Conservation (phyloP, 352 stramenopile genomes). For the Aphanomyces euteiches region DNA sequence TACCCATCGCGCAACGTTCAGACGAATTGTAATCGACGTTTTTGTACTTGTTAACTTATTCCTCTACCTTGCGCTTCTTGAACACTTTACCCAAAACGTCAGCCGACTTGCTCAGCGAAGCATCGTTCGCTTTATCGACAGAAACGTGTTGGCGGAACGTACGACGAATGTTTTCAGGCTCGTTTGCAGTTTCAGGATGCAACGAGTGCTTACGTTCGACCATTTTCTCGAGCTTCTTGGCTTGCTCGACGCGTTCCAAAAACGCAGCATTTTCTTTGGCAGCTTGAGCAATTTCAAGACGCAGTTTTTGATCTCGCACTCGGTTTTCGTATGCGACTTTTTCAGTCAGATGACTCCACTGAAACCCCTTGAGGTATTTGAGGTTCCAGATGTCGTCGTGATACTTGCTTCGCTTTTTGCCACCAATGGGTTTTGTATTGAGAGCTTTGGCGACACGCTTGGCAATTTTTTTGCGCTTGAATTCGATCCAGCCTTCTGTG, state of each 20-base stretch:
- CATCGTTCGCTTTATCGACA: slow-evolving; percentile 61
- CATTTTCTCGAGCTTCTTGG: slow-evolving; percentile 83
- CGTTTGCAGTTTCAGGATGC: slow-evolving; percentile 32
- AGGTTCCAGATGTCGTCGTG: slow-evolving; percentile 98
- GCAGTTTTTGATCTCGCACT: slow-evolving; percentile 81
- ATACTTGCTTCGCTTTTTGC: slow-evolving; percentile 95
- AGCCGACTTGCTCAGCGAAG: slow-evolving; percentile 46
- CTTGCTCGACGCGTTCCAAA: slow-evolving; percentile 82
- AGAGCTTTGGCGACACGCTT: slow-evolving; percentile 91
- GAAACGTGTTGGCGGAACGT: slow-evolving; percentile 71
- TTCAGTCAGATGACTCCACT: slow-evolving; percentile 98
- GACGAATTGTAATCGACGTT: slow-evolving; percentile 45
- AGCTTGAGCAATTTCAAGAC: slow-evolving; percentile 78
- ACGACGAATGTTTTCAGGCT: slow-evolving; percentile 44
- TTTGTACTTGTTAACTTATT: slow-evolving; percentile 72
- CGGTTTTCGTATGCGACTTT: slow-evolving; percentile 93
- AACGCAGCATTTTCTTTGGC: slow-evolving; percentile 87
- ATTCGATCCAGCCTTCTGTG: slow-evolving; percentile 98
- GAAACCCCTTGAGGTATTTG: slow-evolving; percentile 99
- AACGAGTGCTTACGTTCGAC: slow-evolving; percentile 62
- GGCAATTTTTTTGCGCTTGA: slow-evolving; percentile 95
- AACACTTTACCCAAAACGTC: slow-evolving; percentile 71
- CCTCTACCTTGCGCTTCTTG: slow-evolving; percentile 57
- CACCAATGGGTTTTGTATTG: slow-evolving; percentile 91
- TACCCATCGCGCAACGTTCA: background rate